These are phyloP conservation scores for Colletotrichum chrysophilum DNA, from an alignment of 2,329 filamentous ascomycete species.

Conservation along the genomic window DNA sequence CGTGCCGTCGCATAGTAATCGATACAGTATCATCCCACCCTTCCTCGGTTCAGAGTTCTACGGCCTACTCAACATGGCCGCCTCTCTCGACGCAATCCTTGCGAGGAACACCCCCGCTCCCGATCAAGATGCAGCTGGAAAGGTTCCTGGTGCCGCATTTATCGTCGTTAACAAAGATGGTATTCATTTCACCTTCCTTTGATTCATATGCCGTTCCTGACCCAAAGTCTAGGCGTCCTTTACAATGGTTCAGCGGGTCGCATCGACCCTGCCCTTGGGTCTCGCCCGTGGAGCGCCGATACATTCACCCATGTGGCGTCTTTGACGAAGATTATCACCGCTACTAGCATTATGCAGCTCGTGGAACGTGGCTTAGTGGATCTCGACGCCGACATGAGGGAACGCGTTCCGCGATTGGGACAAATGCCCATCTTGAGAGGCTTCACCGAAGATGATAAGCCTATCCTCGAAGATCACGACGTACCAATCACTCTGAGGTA, in stretches of 20 bases:
- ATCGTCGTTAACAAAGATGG: slow-evolving; percentile 37
- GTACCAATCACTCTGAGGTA: slow-evolving; percentile 44
- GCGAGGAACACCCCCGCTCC: slow-evolving; percentile 30
- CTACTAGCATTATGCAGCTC: slow-evolving; percentile 42
- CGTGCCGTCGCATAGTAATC: too few species aligned
- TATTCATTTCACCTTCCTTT: slow-evolving; percentile 6
- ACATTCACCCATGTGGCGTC: slow-evolving; percentile 45
- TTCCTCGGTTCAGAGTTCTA: too few species aligned
- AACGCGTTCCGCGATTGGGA: slow-evolving; percentile 37
- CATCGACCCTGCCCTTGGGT: slow-evolving; percentile 30
- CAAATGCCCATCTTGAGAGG: slow-evolving; percentile 39
- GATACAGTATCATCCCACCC: neutral
- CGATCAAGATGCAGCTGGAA: slow-evolving; percentile 31
- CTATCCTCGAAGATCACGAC: slow-evolving; percentile 41
- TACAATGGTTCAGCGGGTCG: slow-evolving; percentile 42
- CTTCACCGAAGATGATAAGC: slow-evolving; percentile 38
- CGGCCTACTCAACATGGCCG: neutral
- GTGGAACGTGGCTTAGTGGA: slow-evolving; percentile 38
- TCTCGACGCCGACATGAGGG: slow-evolving; percentile 42
- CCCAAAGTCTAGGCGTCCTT: slow-evolving; percentile 29
- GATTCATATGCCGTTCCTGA: neutral
- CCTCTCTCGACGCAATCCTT: slow-evolving; percentile 28
- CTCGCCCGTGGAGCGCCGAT: slow-evolving; percentile 33
- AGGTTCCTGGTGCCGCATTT: slow-evolving; percentile 42
- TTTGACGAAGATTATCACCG: slow-evolving; percentile 48